Percentiles rank a stretch among this genome's conserved stretches.
phyloP scores from a whole-genome alignment of 495 filamentous ascomycete genomes.

The Neurospora discreta region DNA sequence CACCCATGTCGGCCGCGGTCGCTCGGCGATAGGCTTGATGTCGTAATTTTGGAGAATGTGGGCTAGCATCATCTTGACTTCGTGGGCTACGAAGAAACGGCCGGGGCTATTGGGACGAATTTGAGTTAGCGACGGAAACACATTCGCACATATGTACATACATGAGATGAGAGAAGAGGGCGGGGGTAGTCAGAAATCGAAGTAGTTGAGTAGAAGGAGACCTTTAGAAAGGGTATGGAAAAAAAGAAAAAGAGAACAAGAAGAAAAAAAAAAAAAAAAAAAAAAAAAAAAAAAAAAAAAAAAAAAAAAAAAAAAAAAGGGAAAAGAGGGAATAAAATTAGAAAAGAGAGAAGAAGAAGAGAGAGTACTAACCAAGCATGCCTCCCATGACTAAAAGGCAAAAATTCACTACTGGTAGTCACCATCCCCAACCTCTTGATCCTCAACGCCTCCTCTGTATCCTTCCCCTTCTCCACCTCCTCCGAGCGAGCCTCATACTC shows the following conservation, averaged over 20 bases:
- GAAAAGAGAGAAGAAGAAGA: not conserved
- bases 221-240: too few relatives aligned
- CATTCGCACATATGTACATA: too few relatives aligned
- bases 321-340: not conserved
- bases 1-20: slow-evolving; percentile 19
- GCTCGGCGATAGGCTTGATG: slow-evolving; percentile 17
- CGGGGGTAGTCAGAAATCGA: too few relatives aligned
- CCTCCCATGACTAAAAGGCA: slow-evolving; percentile 28
- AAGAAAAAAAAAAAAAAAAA: too few relatives aligned
- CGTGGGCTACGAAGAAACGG: slow-evolving; percentile 33
- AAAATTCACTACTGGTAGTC: slow-evolving; percentile 22
- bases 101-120: slow-evolving; percentile 19
- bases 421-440: slow-evolving; percentile 24
- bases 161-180: too few relatives aligned
- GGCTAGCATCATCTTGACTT: slow-evolving; percentile 31
- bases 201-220: too few relatives aligned
- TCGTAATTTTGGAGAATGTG: slow-evolving; percentile 34
- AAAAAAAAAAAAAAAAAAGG: not conserved
- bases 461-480: not conserved
- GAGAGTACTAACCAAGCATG: slow-evolving; percentile 25
- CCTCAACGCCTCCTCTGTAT: slow-evolving; percentile 15
- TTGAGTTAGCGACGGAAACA: not conserved
- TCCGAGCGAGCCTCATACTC: slow-evolving; percentile 19
- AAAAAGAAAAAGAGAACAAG: too few relatives aligned
- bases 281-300: too few relatives aligned